Percentiles rank a stretch among this genome's conserved stretches.
Conservation (phyloP, 768 basidiomycete species). For the Hortiboletus flavorubellus region DNA sequence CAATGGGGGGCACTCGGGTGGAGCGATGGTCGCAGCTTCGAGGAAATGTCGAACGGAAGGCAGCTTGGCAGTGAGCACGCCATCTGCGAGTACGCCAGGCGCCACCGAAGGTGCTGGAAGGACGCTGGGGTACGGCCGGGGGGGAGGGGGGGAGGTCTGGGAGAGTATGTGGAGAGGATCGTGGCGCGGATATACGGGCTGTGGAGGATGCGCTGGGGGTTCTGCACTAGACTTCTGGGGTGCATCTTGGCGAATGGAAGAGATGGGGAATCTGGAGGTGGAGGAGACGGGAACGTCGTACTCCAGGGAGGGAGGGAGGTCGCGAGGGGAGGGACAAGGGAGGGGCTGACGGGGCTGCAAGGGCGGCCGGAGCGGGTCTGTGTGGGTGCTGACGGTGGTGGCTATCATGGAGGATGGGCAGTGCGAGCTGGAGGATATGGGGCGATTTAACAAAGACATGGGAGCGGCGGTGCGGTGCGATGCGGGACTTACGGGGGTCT, state of each 20-base stretch:
- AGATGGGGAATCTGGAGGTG: conserved; percentile 34
- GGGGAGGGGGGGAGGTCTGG: conserved; percentile 16
- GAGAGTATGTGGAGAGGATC: conserved; percentile 32
- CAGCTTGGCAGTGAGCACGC: conserved; percentile 44
- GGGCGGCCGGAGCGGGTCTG: conserved; percentile 13
- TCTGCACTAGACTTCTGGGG: conserved; percentile 18
- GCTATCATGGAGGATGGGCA: conserved; percentile 19
- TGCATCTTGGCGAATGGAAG: conserved; percentile 36
- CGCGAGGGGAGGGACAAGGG: conserved; percentile 12
- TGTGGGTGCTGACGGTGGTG: not conserved
- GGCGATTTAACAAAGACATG: conserved; percentile 14
- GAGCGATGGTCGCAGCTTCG: conserved; percentile 35
- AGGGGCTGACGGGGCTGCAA: conserved; percentile 16
- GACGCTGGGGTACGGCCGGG: conserved; percentile 21
- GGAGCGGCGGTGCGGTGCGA: not conserved
- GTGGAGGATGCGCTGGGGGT: conserved; percentile 22
- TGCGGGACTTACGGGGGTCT: conserved; percentile 3
- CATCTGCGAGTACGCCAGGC: conserved; percentile 37
- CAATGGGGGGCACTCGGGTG: conserved; percentile 38
- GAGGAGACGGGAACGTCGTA: conserved; percentile 22
- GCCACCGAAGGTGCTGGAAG: conserved; percentile 26
- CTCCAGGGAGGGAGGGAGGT: conserved; percentile 15
- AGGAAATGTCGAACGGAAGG: conserved; percentile 51
- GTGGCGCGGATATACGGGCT: conserved; percentile 29
- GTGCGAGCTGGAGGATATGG: conserved; percentile 6